Conservation (phyloP, 352 stramenopile genomes). For the Peronosclerospora sorghi region DNA sequence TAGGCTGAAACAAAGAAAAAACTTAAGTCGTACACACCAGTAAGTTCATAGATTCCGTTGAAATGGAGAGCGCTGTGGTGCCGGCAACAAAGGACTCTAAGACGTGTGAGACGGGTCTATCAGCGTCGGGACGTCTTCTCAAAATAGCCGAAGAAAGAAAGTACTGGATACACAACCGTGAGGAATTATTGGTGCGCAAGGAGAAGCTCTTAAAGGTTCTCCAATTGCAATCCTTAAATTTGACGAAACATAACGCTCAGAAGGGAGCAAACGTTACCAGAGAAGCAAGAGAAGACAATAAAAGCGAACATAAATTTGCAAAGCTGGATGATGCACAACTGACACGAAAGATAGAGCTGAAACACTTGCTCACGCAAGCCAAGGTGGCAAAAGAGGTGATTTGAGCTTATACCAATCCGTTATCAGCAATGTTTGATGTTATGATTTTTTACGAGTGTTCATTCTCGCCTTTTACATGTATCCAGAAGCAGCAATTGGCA, state of each 20-base stretch:
- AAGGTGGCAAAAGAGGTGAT: conserved; percentile 19
- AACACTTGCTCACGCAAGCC: conserved; percentile 21
- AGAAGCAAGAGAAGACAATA: neutral
- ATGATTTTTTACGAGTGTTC: neutral
- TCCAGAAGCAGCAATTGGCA: conserved; percentile 21
- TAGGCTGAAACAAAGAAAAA: conserved; percentile 6
- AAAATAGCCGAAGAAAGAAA: conserved; percentile 8
- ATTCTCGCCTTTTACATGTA: neutral
- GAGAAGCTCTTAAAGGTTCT: conserved; percentile 21
- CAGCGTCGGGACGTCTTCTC: conserved; percentile 9
- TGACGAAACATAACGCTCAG: conserved; percentile 1
- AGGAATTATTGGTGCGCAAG: conserved; percentile 17
- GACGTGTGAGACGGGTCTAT: conserved; percentile 2
- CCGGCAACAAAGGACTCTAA: conserved; percentile 3
- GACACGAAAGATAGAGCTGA: conserved; percentile 28
- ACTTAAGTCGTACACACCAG: neutral
- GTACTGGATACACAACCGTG: conserved; percentile 17
- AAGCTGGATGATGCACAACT: neutral
- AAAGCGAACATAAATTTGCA: neutral
- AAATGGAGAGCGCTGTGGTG: conserved; percentile 2
- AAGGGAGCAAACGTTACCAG: neutral
- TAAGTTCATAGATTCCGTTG: no score
- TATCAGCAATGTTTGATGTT: neutral
- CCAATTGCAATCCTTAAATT: conserved; percentile 5
- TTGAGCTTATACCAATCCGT: neutral